Conservation (phyloP, 352 stramenopile species). For the Phytophthora palmivora region DNA sequence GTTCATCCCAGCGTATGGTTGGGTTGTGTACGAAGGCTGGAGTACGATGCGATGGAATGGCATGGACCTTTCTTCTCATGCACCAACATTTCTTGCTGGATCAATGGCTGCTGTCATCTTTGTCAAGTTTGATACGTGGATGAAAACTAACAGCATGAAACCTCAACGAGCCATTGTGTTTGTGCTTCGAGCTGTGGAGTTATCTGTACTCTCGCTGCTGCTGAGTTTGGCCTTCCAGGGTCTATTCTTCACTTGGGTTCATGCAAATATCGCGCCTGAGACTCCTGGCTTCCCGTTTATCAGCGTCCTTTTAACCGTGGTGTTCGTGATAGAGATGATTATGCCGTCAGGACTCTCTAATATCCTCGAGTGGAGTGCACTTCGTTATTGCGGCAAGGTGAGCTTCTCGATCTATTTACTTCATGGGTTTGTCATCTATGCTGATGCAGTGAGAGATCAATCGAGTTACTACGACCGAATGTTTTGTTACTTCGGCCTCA, state of each 20-base stretch:
- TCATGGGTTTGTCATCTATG: slow-evolving; percentile 45
- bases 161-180: slow-evolving; percentile 3
- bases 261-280: slow-evolving; percentile 21
- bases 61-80: slow-evolving; percentile 24
- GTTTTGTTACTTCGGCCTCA: slow-evolving; percentile 36
- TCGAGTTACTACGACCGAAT: slow-evolving; percentile 27
- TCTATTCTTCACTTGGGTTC: slow-evolving; percentile 36
- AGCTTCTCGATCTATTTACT: slow-evolving; percentile 57
- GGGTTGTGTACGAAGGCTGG: slow-evolving; percentile 30
- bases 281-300: slow-evolving; percentile 31
- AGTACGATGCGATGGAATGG: slow-evolving; percentile 30
- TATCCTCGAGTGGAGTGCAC: slow-evolving; percentile 15
- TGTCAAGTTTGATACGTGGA: slow-evolving; percentile 21
- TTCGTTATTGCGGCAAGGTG: slow-evolving; percentile 47
- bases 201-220: slow-evolving; percentile 18
- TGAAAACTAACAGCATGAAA: slow-evolving; percentile 19
- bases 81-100: slow-evolving; percentile 32
- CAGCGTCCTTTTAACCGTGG: slow-evolving; percentile 28
- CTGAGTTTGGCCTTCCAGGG: slow-evolving; percentile 33
- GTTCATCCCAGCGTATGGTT: slow-evolving; percentile 32
- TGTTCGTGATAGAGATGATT: slow-evolving; percentile 49
- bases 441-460: slow-evolving; percentile 1
- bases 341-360: slow-evolving; percentile 27
- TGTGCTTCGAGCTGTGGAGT: slow-evolving; percentile 28
- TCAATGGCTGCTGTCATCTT: slow-evolving; percentile 43